These are phyloP conservation scores for Agapanthus africanus DNA, from an alignment of 106 monocot species.

Conservation along the genomic window DNA sequence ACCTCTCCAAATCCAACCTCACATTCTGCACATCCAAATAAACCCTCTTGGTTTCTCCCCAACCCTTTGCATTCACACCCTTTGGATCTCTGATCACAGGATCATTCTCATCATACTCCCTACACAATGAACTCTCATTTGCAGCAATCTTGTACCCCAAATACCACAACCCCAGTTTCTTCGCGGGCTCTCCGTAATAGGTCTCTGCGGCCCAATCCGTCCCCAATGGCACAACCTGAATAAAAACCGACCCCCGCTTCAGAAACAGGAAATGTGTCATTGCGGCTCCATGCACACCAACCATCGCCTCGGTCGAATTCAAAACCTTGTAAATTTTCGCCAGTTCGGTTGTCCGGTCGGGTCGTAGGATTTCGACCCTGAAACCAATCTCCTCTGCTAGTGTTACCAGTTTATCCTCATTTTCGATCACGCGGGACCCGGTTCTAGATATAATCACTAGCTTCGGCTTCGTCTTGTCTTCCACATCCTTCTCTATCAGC, in stretches of 20 bases:
- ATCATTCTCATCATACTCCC: conserved; percentile 35
- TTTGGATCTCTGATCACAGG: conserved; percentile 57
- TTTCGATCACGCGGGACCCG: conserved; percentile 57
- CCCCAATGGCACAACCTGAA: conserved; percentile 69
- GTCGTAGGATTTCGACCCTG: conserved; percentile 33
- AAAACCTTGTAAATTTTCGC: conserved; percentile 52
- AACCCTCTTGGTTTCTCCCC: conserved; percentile 60
- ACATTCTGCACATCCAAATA: conserved; percentile 82
- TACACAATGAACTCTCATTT: conserved; percentile 55
- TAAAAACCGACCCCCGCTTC: conserved; percentile 53
- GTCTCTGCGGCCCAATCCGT: conserved; percentile 48
- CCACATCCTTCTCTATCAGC: background rate
- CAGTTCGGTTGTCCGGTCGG: conserved; percentile 39
- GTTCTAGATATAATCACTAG: conserved; percentile 49
- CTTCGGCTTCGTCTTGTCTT: conserved; percentile 32
- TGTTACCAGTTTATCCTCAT: conserved; percentile 49
- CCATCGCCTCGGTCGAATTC: conserved; percentile 55
- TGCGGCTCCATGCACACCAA: conserved; percentile 75
- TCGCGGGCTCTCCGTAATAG: conserved; percentile 55
- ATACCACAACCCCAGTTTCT: conserved; percentile 47
- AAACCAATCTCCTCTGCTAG: conserved; percentile 42
- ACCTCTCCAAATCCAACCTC: conserved; percentile 46
- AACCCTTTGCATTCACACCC: conserved; percentile 42
- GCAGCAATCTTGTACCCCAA: conserved; percentile 41
- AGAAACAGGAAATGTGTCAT: conserved; percentile 78